Evolutionary conservation across 2,329 filamentous ascomycete species (phyloP).

Genomic region (Aureobasidium sp.): DNA sequence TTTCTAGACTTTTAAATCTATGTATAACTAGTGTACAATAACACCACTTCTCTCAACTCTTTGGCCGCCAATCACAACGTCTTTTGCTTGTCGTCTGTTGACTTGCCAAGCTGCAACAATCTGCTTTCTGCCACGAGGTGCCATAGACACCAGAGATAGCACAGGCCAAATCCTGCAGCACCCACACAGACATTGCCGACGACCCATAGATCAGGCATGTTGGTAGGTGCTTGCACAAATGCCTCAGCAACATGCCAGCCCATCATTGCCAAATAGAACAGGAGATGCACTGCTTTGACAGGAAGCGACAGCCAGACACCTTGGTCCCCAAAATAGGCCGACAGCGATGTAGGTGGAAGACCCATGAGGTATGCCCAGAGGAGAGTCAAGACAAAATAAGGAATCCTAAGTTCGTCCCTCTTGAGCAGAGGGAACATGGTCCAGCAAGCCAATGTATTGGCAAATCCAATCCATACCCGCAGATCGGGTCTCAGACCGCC

Average conservation of each 20-base stretch:
- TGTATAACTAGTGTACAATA: conserved; percentile 14
- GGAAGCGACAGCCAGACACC: conserved; percentile 44
- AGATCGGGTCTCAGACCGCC: conserved; percentile 69
- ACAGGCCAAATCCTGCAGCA: conserved; percentile 74
- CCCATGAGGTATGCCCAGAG: conserved; percentile 91
- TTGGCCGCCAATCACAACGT: conserved; percentile 23
- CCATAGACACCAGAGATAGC: conserved; percentile 87
- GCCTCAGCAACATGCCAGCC: conserved; percentile 74
- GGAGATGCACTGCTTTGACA: conserved; percentile 64
- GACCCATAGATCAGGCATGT: conserved; percentile 91
- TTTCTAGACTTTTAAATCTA: not conserved
- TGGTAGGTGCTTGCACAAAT: conserved; percentile 58
- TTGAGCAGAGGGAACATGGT: conserved; percentile 89
- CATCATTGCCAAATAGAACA: conserved; percentile 71
- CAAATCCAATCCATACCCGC: conserved; percentile 91
- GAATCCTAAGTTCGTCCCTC: conserved; percentile 74
- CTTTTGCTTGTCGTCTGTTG: conserved; percentile 25
- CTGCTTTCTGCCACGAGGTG: conserved; percentile 57
- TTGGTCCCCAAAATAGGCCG: conserved; percentile 52
- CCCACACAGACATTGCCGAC: conserved; percentile 85
- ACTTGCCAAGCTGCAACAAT: conserved; percentile 21
- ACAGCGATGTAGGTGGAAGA: conserved; percentile 68
- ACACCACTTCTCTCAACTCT: conserved; percentile 1
- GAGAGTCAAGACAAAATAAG: conserved; percentile 76
- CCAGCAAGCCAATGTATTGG: conserved; percentile 82